A percentile compares a stretch with the other conserved stretches of the same genome.
Evolutionary conservation across 2,329 filamentous ascomycete species (phyloP).

Genomic region (Exserohilum turcica): DNA sequence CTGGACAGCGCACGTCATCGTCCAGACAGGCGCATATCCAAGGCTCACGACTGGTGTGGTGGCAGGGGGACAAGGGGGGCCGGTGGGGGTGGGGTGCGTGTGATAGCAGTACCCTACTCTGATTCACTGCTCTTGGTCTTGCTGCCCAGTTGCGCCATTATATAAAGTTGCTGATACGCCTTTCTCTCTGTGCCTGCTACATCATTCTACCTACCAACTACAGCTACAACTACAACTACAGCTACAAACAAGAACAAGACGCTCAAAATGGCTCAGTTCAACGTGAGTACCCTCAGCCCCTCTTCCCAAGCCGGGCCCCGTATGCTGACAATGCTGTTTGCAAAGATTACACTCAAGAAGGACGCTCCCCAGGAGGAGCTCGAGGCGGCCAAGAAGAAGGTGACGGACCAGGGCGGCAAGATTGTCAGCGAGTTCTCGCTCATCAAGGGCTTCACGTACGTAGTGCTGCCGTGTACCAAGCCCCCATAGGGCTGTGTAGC

Average conservation of each 20-base stretch:
- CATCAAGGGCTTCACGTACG: slow-evolving; percentile 93
- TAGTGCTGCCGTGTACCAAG: too few relatives aligned
- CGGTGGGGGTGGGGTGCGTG: too few relatives aligned
- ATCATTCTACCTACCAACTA: slow-evolving; percentile 9
- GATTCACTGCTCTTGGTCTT: not conserved
- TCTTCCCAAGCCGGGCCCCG: not conserved
- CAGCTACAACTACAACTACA: slow-evolving; percentile 2
- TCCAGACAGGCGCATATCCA: slow-evolving; percentile 28
- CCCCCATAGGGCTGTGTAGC: too few relatives aligned
- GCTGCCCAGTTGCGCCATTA: slow-evolving; percentile 5
- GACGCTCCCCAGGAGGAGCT: slow-evolving; percentile 70
- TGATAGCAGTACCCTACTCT: too few relatives aligned
- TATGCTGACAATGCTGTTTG: not conserved
- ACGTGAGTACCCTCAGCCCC: slow-evolving; percentile 11
- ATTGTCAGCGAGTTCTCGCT: slow-evolving; percentile 83
- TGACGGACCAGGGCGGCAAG: slow-evolving; percentile 75
- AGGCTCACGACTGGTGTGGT: slow-evolving; percentile 22
- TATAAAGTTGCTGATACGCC: slow-evolving; percentile 34
- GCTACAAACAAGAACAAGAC: not conserved
- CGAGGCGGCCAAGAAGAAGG: slow-evolving; percentile 77
- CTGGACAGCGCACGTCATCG: slow-evolving; percentile 30
- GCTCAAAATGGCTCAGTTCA: slow-evolving; percentile 24
- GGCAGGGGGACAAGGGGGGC: not conserved
- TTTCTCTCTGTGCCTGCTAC: slow-evolving; percentile 17
- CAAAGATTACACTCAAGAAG: slow-evolving; percentile 78